A percentile compares a stretch with the other conserved stretches of the same genome.
phyloP scores from a whole-genome alignment of 495 filamentous ascomycete genomes.

The Hypoxylon fuscum region DNA sequence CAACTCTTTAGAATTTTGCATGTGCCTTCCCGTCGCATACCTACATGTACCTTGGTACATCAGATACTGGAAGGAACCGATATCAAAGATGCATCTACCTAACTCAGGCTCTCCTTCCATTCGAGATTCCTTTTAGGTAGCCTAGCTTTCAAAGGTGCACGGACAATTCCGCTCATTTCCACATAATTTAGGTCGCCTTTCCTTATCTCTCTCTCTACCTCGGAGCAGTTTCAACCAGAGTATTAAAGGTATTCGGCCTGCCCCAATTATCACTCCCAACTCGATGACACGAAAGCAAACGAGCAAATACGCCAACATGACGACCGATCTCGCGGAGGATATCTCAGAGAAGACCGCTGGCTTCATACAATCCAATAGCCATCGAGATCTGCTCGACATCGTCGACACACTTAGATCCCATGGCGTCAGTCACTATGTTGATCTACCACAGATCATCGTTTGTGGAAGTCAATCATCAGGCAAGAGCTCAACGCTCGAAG shows the following conservation, averaged over 20 bases:
- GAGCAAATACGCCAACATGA: conserved; percentile 16
- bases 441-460: conserved; percentile 71
- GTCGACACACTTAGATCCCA: conserved; percentile 64
- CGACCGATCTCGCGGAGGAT: conserved; percentile 25
- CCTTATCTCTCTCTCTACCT: too few relatives aligned
- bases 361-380: conserved; percentile 31
- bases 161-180: too few relatives aligned
- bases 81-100: too few relatives aligned
- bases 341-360: conserved; percentile 32
- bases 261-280: background rate
- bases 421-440: conserved; percentile 66
- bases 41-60: too few relatives aligned
- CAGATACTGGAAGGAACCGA: too few relatives aligned
- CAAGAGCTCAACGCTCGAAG: conserved; percentile 73
- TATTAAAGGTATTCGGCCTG: background rate
- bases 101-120: too few relatives aligned
- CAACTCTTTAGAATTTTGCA: too few relatives aligned
- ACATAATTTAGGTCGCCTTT: too few relatives aligned
- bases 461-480: conserved; percentile 70
- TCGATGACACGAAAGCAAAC: conserved; percentile 20
- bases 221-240: too few relatives aligned
- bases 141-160: too few relatives aligned
- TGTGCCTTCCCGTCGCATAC: too few relatives aligned
- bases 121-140: too few relatives aligned
- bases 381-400: conserved; percentile 57